These are phyloP conservation scores for Penicillium canariense DNA, from an alignment of 495 filamentous ascomycete species.

Conservation along the genomic window DNA sequence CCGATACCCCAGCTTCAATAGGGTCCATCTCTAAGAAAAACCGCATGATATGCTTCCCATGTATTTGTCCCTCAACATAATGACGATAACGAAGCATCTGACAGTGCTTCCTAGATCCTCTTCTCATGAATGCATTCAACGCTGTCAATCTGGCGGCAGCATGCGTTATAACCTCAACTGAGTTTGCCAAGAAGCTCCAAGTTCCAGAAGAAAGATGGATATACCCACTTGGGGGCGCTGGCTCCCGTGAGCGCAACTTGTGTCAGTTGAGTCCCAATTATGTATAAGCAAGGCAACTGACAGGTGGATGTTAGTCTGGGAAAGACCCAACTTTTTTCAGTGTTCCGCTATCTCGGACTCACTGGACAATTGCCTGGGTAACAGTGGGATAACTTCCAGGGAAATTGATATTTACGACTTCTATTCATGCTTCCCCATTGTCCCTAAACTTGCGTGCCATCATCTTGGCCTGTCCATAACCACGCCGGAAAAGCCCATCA, in stretches of 20 bases:
- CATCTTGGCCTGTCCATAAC: constrained; percentile 48
- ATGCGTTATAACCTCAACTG: constrained; percentile 50
- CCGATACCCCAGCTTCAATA: constrained; percentile 37
- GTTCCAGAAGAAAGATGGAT: constrained; percentile 52
- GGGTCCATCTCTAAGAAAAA: constrained; percentile 47
- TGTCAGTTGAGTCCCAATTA: constrained; percentile 31
- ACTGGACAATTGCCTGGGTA: constrained; percentile 41
- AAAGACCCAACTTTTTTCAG: constrained; percentile 52
- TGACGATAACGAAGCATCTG: too few species aligned
- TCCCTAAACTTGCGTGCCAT: constrained; percentile 54
- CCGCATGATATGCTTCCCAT: constrained; percentile 55
- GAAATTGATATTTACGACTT: constrained; percentile 55
- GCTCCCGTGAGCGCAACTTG: constrained; percentile 44
- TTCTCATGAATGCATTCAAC: constrained; percentile 63
- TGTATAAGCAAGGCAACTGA: neutral
- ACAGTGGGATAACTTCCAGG: constrained; percentile 30
- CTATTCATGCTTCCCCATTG: constrained; percentile 61
- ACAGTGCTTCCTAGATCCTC: constrained; percentile 56
- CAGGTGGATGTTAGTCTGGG: constrained; percentile 42
- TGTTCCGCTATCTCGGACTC: too few species aligned
- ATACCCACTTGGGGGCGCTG: constrained; percentile 54
- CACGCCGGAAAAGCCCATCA: constrained; percentile 44
- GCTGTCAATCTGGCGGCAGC: constrained; percentile 54
- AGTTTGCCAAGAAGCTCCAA: constrained; percentile 46
- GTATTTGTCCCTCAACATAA: constrained; percentile 30